Percentiles rank a stretch among this genome's conserved stretches.
phyloP scores from a whole-genome alignment of 169 alveolate genomes.

The Blepharisma undulans region DNA sequence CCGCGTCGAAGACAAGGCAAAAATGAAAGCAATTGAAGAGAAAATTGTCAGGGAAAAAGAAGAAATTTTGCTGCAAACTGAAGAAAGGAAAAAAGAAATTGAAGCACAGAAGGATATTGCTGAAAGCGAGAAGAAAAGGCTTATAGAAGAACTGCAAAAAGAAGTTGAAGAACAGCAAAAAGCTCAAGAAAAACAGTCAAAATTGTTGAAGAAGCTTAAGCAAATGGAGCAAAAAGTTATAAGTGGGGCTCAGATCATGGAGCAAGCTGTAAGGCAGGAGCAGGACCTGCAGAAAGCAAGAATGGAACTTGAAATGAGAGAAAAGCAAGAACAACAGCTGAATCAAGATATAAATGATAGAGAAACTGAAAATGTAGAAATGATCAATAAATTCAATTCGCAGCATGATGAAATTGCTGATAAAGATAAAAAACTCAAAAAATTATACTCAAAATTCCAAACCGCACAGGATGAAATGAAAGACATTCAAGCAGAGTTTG shows the following conservation, averaged over 20 bases:
- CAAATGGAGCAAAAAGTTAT: constrained; percentile 84
- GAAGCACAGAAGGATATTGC: constrained; percentile 65
- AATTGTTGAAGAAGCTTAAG: constrained; percentile 73
- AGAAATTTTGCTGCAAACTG: constrained; percentile 61
- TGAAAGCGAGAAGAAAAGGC: constrained; percentile 80
- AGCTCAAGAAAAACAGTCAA: constrained; percentile 73
- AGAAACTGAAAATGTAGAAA: constrained; percentile 49
- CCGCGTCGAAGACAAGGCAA: constrained; percentile 60
- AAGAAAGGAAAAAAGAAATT: constrained; percentile 65
- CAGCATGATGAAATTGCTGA: constrained; percentile 71
- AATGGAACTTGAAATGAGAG: constrained; percentile 70
- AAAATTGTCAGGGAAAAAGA: constrained; percentile 72
- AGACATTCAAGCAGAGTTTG: constrained; percentile 77
- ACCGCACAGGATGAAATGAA: constrained; percentile 71
- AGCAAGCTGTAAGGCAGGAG: constrained; percentile 82
- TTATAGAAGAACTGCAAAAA: constrained; percentile 68
- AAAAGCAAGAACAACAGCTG: constrained; percentile 44
- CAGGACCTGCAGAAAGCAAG: constrained; percentile 78
- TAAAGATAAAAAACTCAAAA: constrained; percentile 66
- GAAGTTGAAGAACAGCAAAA: constrained; percentile 70
- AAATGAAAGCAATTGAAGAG: constrained; percentile 68
- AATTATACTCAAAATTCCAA: constrained; percentile 69
- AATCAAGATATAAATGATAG: constrained; percentile 39
- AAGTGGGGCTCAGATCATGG: constrained; percentile 70
- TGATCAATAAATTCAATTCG: constrained; percentile 47